Evolutionary conservation across 1,284 basidiomycete species (phyloP).

Genomic region (Xanthoconium separans): DNA sequence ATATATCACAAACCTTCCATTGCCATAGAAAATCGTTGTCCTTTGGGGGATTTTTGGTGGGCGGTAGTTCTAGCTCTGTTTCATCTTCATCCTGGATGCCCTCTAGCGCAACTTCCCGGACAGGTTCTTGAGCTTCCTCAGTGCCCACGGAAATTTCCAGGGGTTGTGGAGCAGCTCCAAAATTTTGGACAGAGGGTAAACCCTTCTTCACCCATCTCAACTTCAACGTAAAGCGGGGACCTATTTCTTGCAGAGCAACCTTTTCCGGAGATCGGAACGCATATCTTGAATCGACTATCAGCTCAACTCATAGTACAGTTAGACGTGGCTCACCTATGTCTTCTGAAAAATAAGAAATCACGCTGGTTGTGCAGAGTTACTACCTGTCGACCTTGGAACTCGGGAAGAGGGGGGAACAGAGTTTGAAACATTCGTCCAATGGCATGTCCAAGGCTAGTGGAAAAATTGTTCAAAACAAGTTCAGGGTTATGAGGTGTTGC

Average conservation of each 20-base stretch:
- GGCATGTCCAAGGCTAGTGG: conserved; percentile 89
- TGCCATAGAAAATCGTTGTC: conserved; percentile 74
- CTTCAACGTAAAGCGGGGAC: conserved; percentile 96
- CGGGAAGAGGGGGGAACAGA: conserved; percentile 91
- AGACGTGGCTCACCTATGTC: conserved; percentile 70
- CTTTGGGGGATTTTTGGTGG: conserved; percentile 45
- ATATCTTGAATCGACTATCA: conserved; percentile 55
- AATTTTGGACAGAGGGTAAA: conserved; percentile 73
- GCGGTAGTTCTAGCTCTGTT: conserved; percentile 6
- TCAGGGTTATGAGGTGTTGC: conserved; percentile 94
- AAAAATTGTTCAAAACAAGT: conserved; percentile 94
- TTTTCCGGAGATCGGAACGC: conserved; percentile 90
- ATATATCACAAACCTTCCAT: conserved; percentile 64
- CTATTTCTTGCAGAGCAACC: conserved; percentile 96
- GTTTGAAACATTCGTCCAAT: conserved; percentile 95
- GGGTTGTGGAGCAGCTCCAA: conserved; percentile 57
- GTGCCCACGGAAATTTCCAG: conserved; percentile 62
- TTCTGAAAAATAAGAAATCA: conserved; percentile 96
- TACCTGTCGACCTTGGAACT: conserved; percentile 96
- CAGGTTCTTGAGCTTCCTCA: conserved; percentile 37
- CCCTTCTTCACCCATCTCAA: conserved; percentile 88
- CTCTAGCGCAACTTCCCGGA: conserved; percentile 17
- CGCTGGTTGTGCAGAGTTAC: conserved; percentile 97
- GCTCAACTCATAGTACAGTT: neutral
- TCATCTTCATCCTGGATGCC: conserved; percentile 14